A percentile compares a stretch with the other conserved stretches of the same genome.
Evolutionary conservation across 1,284 basidiomycete genomes (phyloP).

Genomic region (Cystobasidium pallidum): DNA sequence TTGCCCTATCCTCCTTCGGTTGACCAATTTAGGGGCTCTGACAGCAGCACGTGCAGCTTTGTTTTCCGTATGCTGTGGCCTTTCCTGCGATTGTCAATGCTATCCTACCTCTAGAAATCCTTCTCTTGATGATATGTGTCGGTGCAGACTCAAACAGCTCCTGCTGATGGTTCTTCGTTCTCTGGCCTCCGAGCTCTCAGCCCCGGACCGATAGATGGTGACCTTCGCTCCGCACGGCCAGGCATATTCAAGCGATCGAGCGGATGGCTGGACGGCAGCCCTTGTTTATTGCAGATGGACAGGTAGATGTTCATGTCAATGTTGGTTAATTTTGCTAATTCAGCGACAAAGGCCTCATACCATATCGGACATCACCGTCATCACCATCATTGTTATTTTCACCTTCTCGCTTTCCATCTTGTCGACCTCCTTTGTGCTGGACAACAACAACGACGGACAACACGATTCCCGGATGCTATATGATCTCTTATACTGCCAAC

Average conservation of each 20-base stretch:
- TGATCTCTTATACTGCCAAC: too few relatives aligned
- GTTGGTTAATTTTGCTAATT: background rate
- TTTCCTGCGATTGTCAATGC: background rate
- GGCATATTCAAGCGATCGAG: background rate
- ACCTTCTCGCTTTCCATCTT: background rate
- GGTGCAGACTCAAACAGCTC: constrained; percentile 3
- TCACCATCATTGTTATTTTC: background rate
- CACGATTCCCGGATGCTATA: too few relatives aligned
- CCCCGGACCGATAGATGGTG: background rate
- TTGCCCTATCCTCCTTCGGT: background rate
- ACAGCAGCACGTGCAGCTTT: background rate
- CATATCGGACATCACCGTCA: constrained; percentile 1
- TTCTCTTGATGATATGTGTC: constrained; percentile 2
- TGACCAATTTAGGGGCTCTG: background rate
- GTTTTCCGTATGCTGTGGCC: background rate
- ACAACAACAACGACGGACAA: too few relatives aligned
- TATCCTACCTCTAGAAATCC: background rate
- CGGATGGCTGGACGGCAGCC: background rate
- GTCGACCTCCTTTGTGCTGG: too few relatives aligned
- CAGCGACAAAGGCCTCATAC: background rate
- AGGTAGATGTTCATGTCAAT: constrained; percentile 1
- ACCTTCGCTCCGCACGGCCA: background rate
- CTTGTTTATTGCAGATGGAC: background rate
- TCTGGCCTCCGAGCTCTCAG: background rate
- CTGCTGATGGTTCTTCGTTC: background rate